A percentile compares a stretch with the other conserved stretches of the same genome.
These are phyloP conservation scores for Acer saccharum DNA, from an alignment of 345 rosid genomes.

Conservation along the genomic window DNA sequence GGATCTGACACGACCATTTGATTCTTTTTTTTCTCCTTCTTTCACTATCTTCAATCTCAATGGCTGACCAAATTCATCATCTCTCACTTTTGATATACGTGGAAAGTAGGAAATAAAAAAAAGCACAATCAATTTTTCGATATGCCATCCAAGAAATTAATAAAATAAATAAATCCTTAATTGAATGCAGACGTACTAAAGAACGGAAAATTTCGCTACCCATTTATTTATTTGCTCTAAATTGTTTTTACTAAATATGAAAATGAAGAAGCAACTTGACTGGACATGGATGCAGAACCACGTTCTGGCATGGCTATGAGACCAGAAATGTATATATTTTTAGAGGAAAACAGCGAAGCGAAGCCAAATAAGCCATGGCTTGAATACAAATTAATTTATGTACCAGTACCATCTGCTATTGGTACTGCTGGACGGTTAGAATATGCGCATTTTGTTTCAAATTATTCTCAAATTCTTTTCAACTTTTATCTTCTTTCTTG, in stretches of 20 bases:
- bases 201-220: not conserved
- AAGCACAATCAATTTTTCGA: not conserved
- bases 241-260: not conserved
- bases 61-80: not conserved
- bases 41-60: not conserved
- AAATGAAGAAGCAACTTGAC: slow-evolving; percentile 19
- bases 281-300: not conserved
- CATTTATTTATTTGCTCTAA: not conserved
- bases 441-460: slow-evolving; percentile 20
- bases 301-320: not conserved
- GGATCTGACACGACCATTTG: slow-evolving; percentile 40
- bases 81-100: not conserved
- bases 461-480: slow-evolving; percentile 7
- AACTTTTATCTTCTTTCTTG: not conserved
- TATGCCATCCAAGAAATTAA: not conserved
- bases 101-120: slow-evolving; percentile 1
- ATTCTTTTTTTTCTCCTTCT: slow-evolving; percentile 10
- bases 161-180: slow-evolving; percentile 1
- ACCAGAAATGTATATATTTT: not conserved
- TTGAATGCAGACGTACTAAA: not conserved
- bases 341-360: slow-evolving; percentile 42
- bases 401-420: not conserved
- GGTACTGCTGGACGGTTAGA: slow-evolving; percentile 18
- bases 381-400: not conserved
- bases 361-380: not conserved